Evolutionary conservation across 2,329 filamentous ascomycete species (phyloP).

Genomic region (Davidsoniella eucalypti): DNA sequence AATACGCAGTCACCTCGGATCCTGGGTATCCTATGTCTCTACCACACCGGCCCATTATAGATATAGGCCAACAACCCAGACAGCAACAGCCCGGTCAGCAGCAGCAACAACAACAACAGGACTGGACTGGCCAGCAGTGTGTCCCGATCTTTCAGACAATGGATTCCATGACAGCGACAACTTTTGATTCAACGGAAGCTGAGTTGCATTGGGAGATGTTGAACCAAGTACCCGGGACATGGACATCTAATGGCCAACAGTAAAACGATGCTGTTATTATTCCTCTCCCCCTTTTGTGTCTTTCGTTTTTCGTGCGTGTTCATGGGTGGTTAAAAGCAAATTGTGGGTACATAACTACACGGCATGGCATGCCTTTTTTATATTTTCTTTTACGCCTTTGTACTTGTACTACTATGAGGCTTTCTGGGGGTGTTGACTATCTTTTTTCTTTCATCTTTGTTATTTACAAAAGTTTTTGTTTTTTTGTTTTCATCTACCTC

Average conservation of each 20-base stretch:
- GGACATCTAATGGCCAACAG: not conserved
- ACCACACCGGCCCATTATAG: slow-evolving; percentile 1
- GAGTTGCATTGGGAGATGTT: slow-evolving; percentile 2
- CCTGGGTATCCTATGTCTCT: slow-evolving; percentile 5
- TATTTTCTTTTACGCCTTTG: no score
- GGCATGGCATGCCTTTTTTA: no score
- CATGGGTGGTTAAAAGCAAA: not conserved
- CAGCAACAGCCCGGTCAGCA: not conserved
- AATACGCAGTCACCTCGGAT: slow-evolving; percentile 2
- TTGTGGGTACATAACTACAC: no score
- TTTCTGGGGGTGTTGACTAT: no score
- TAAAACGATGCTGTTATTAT: not conserved
- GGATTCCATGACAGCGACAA: not conserved
- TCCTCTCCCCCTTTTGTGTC: not conserved
- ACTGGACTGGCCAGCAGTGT: slow-evolving; percentile 1
- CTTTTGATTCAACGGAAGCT: not conserved
- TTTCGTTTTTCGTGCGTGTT: not conserved
- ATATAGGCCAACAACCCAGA: not conserved
- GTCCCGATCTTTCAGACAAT: slow-evolving; percentile 3
- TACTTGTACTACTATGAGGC: no score
- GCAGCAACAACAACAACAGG: not conserved
- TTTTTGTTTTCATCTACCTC: not conserved
- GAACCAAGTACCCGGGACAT: not conserved
- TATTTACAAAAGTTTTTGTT: not conserved
- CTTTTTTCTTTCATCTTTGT: not conserved